Evolutionary conservation across 169 alveolate genomes (phyloP), one percentile per base, ranked within the genome.

Genomic region (Plasmodium malariae): DNA sequence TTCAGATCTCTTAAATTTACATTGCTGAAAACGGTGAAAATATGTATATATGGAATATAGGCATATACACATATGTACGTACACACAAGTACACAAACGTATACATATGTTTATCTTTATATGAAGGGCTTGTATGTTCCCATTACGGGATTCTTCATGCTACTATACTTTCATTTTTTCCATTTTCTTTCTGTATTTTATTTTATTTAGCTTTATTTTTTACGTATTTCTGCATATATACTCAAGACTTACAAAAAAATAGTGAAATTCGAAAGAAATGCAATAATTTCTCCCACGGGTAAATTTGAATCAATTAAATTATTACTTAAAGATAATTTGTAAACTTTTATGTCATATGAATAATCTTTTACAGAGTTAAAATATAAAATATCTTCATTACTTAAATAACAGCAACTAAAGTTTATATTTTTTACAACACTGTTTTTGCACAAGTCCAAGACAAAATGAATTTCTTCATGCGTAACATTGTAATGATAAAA

Each of bases 401-500:
- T 26, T 34, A 80, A 57, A 69, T 80, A 80, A 67, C 90, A 80
- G 28, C 30, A 57, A 37, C 80, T 28, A n/a, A 80, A 70, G 40
- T 80, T 80, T 14, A 80, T 49, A 43, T 65, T 80, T 30, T 63
- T 80, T 37, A 80, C 73, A 43, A 51, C 40, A 28, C 55, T 28
- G 19, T 48, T 48, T 48, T 67, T 65, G 60, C 90, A 80, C 45
- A 65, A 45, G 28, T 65, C 36, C 43, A 80, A 57, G 36, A 80
- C 71, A 34, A 21, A 80, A 28, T 80, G 83, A 34, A 80, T 80
- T 49, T 80, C 83, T 65, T 80, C 83, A 9, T 43, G 14, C 19
- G 71, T 80, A 26, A 80, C 55, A 36, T 80, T 80, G 54, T 80
- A 80, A 51, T 80, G 65, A 40, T 65, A 80, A 37, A 80, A 80